phyloP scores from a whole-genome alignment of 805 yeast genomes.

The Teunomyces lycoperdinae region DNA sequence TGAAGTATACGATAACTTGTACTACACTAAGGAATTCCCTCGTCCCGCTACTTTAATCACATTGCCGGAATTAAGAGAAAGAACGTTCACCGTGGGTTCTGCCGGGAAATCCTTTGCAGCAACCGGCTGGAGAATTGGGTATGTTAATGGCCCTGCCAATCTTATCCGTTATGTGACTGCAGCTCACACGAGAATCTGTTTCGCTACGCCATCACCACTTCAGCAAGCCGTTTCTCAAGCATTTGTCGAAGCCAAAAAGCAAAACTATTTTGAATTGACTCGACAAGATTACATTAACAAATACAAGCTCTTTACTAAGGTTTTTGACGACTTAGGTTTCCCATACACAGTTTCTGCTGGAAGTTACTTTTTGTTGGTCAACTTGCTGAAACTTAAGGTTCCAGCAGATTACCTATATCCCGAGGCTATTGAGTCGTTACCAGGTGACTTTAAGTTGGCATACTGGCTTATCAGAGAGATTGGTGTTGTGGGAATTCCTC shows the following conservation, averaged over 20 bases:
- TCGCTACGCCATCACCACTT: conserved; percentile 84
- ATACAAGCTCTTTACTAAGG: conserved; percentile 66
- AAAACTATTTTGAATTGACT: conserved; percentile 67
- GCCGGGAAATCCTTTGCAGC: conserved; percentile 99
- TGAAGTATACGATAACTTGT: conserved; percentile 92
- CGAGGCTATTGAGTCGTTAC: conserved; percentile 59
- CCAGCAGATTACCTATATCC: conserved; percentile 76
- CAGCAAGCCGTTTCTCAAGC: conserved; percentile 91
- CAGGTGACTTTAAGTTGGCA: conserved; percentile 84
- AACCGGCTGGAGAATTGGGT: conserved; percentile 98
- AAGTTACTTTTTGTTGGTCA: conserved; percentile 88
- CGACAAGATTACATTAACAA: conserved; percentile 67
- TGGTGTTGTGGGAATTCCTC: conserved; percentile 96
- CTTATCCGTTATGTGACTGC: conserved; percentile 75
- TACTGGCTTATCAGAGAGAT: conserved; percentile 90
- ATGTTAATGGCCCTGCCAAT: conserved; percentile 87
- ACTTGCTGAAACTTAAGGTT: conserved; percentile 75
- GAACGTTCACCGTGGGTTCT: conserved; percentile 90
- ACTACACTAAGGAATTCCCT: conserved; percentile 65
- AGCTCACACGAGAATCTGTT: conserved; percentile 94
- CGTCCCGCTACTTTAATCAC: conserved; percentile 73
- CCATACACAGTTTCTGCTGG: conserved; percentile 94
- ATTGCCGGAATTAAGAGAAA: conserved; percentile 67
- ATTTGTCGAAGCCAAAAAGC: conserved; percentile 55
- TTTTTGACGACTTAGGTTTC: conserved; percentile 81